Evolutionary conservation across 768 basidiomycete genomes (phyloP), one percentile per base, ranked within the genome.

Genomic region (Kwoniella sp.): DNA sequence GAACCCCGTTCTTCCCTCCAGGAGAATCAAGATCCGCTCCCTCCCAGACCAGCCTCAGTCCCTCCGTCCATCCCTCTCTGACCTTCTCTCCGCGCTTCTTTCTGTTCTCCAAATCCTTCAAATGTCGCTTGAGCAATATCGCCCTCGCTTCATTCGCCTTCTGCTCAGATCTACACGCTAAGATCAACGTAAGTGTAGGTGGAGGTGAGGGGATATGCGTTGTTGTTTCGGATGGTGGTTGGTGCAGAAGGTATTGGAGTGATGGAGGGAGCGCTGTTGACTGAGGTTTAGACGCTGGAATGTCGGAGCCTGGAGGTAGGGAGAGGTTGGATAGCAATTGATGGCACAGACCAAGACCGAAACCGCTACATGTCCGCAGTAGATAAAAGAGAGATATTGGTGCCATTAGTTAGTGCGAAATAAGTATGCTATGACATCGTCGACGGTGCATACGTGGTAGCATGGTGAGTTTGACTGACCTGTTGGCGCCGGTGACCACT

Each of bases 401-500:
- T n/a, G n/a, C n/a, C n/a, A n/a, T n/a, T n/a, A n/a, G n/a, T n/a
- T n/a, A n/a, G n/a, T n/a, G n/a, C n/a, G n/a, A n/a, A n/a, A n/a
- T n/a, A n/a, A n/a, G n/a, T n/a, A n/a, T n/a, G n/a, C n/a, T n/a
- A n/a, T n/a, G n/a, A n/a, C n/a, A n/a, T n/a, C n/a, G n/a, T n/a
- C n/a, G n/a, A n/a, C 17, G 24, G 7, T 24, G 22, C 40, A 58
- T 26, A 48, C 15, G 26, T 21, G 21, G n/a, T 30, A 37, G 33
- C 5, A 37, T 33, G 50, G 47, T 2, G 7, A 21, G 15, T 10
- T 5, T 24, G 21, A 57, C 71, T 60, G 47, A 80, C 79, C 74
- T 74, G 58, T 81, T 81, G 40, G 80, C 77, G 22, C 80, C 80
- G 0, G 80, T 81, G 19, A 81, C 77, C 8, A 77, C 70, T 1